These are phyloP conservation scores for Xylariaceae sp. DNA, from an alignment of 2,329 filamentous ascomycete genomes.

Conservation along the genomic window DNA sequence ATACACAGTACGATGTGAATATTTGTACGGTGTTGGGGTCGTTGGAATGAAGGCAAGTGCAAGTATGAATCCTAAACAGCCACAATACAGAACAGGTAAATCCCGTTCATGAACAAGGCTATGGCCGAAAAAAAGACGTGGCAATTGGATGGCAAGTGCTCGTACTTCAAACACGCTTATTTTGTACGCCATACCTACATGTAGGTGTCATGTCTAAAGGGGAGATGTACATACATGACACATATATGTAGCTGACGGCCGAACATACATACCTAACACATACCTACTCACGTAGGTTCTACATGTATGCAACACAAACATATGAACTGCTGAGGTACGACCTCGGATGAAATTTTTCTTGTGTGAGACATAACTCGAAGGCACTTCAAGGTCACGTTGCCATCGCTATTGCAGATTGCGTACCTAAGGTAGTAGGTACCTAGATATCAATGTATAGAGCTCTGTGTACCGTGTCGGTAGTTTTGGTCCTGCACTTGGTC, in stretches of 20 bases:
- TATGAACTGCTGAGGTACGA: neutral
- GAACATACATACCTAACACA: too few relatives aligned
- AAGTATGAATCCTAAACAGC: neutral
- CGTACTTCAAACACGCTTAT: neutral
- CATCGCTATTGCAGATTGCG: neutral
- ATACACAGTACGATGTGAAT: neutral
- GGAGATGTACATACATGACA: neutral
- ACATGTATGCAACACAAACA: neutral
- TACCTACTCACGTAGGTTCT: too few relatives aligned
- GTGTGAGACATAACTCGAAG: neutral
- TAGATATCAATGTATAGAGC: too few relatives aligned
- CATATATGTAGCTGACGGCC: neutral
- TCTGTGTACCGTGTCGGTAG: too few relatives aligned
- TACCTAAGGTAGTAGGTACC: too few relatives aligned
- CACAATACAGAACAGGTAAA: neutral
- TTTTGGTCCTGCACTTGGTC: neutral
- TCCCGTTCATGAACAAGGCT: neutral
- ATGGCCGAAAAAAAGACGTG: neutral
- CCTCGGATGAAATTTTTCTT: neutral
- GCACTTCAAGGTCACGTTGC: neutral
- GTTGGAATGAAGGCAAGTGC: neutral
- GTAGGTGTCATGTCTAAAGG: neutral
- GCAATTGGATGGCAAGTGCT: neutral
- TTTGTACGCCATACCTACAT: neutral
- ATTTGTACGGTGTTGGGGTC: neutral